Evolutionary conservation across 129 eudicot genomes (phyloP).

Genomic region (Pulicaria dysenterica): DNA sequence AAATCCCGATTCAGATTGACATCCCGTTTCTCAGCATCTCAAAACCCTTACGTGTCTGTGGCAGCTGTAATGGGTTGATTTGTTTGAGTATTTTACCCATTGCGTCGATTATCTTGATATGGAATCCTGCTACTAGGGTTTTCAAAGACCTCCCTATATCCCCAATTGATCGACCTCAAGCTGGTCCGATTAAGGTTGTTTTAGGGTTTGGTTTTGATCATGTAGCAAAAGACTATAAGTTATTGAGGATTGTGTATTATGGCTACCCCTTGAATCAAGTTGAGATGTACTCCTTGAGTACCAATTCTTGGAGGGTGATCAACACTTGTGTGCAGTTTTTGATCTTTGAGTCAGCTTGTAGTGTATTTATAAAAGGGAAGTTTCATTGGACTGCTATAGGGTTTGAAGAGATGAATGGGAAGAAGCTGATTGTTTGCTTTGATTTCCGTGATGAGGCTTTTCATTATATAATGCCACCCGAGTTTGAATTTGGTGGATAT

Average conservation of each 20-base stretch:
- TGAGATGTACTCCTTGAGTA: constrained; percentile 25
- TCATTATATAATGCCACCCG: constrained; percentile 32
- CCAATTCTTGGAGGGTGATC: constrained; percentile 29
- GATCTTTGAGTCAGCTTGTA: constrained; percentile 19
- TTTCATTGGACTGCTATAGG: constrained; percentile 36
- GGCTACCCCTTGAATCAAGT: constrained; percentile 30
- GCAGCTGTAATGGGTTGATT: constrained; percentile 19
- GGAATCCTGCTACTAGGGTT: constrained; percentile 40
- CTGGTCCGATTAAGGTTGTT: constrained; percentile 31
- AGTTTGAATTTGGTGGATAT: constrained; percentile 16
- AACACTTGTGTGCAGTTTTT: constrained; percentile 21
- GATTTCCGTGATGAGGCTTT: constrained; percentile 31
- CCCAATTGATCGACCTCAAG: constrained; percentile 14
- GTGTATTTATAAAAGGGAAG: constrained; percentile 24
- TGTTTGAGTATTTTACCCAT: constrained; percentile 33
- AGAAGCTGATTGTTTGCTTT: constrained; percentile 30
- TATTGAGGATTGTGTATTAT: constrained; percentile 33
- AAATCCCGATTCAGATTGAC: constrained; percentile 14
- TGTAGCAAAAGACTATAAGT: constrained; percentile 23
- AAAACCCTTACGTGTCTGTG: constrained; percentile 26
- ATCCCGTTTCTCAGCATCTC: constrained; percentile 25
- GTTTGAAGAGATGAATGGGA: constrained; percentile 31
- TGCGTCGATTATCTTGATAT: constrained; percentile 23
- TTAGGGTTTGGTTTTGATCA: constrained; percentile 32
- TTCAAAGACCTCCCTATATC: constrained; percentile 26